phyloP scores from a whole-genome alignment of 345 rosid species.

The Angophora floribunda region DNA sequence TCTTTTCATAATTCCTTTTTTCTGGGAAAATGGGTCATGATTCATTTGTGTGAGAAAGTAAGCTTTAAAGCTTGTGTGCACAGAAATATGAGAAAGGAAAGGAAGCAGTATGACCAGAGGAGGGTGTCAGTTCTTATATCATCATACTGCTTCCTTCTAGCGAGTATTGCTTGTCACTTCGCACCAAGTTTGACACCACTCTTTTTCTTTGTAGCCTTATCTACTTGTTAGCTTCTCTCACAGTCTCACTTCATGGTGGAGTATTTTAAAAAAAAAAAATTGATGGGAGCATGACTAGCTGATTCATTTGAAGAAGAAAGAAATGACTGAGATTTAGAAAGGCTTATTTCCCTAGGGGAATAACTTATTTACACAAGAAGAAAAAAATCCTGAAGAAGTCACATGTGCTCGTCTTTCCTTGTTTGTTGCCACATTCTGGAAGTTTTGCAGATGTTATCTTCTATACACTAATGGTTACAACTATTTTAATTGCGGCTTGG shows the following conservation, averaged over 20 bases:
- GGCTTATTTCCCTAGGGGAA: background rate
- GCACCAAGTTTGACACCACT: background rate
- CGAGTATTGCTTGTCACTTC: background rate
- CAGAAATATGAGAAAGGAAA: background rate
- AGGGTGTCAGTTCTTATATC: background rate
- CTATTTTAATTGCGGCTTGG: background rate
- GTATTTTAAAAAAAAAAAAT: background rate
- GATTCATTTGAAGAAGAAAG: background rate
- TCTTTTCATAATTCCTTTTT: background rate
- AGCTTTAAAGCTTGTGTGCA: background rate
- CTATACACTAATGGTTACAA: background rate
- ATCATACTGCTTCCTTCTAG: background rate
- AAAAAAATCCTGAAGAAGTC: background rate
- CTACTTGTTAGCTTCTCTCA: background rate
- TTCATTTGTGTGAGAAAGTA: background rate
- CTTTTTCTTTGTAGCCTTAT: background rate
- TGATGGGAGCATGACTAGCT: background rate
- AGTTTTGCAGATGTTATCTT: background rate
- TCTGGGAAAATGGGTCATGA: background rate
- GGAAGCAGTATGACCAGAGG: background rate
- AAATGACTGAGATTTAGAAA: background rate
- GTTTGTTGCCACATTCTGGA: background rate
- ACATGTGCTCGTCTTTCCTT: background rate
- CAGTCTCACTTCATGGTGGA: background rate
- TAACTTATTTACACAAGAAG: background rate